phyloP scores from a whole-genome alignment of 2,329 filamentous ascomycete genomes.

The Xenosphaeropsis pyriputrescens region DNA sequence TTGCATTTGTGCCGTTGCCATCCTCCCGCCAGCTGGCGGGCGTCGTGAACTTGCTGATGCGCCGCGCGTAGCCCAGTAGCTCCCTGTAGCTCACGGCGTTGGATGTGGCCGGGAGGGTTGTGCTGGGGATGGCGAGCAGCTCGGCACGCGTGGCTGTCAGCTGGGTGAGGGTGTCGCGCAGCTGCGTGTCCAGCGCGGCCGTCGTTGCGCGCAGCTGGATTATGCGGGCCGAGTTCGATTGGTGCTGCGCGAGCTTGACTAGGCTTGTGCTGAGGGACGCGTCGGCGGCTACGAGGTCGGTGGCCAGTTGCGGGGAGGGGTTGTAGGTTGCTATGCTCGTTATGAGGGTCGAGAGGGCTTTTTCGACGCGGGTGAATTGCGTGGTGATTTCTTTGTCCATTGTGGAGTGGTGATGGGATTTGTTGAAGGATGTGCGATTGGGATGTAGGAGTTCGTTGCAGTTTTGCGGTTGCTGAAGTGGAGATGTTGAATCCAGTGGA shows the following conservation, averaged over 20 bases:
- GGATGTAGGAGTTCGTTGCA: too few species aligned
- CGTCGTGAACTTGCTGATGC: slow-evolving; percentile 67
- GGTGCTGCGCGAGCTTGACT: slow-evolving; percentile 54
- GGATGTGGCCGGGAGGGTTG: slow-evolving; percentile 33
- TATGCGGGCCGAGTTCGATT: slow-evolving; percentile 58
- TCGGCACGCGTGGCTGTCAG: slow-evolving; percentile 62
- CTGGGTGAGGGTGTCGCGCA: slow-evolving; percentile 54
- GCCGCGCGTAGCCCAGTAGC: slow-evolving; percentile 62
- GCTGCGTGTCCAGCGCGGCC: slow-evolving; percentile 51
- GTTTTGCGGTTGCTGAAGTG: too few species aligned
- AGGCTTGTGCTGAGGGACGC: slow-evolving; percentile 50
- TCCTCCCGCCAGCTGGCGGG: slow-evolving; percentile 25
- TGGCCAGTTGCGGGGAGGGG: slow-evolving; percentile 50
- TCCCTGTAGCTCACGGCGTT: slow-evolving; percentile 53
- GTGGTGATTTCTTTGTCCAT: slow-evolving; percentile 51
- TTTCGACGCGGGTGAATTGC: slow-evolving; percentile 52
- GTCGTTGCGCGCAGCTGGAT: slow-evolving; percentile 52
- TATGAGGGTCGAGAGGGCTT: slow-evolving; percentile 52
- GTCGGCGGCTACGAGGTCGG: slow-evolving; percentile 59
- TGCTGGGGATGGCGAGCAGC: slow-evolving; percentile 47
- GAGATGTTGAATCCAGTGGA: too few species aligned
- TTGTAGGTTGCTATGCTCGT: slow-evolving; percentile 76
- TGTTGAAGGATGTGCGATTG: too few species aligned
- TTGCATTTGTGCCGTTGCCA: slow-evolving; percentile 1
- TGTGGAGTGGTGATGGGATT: slow-evolving; percentile 1